These are phyloP conservation scores for Phlyctochytrium arcticum DNA, from an alignment of 192 early-diverging fungal genomes.

Conservation along the genomic window DNA sequence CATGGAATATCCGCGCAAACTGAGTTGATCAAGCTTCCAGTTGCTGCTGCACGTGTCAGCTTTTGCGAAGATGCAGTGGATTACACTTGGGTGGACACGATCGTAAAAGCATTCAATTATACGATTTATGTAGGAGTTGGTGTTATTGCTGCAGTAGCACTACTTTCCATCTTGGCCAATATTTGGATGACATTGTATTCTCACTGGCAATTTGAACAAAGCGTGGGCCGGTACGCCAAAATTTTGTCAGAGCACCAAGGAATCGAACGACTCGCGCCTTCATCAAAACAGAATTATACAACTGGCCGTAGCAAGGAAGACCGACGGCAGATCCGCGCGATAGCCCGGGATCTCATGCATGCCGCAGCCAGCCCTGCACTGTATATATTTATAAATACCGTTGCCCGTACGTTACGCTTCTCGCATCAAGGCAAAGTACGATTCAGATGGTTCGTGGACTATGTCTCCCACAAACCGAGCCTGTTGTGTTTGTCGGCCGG, in stretches of 20 bases:
- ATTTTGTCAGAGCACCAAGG: background rate
- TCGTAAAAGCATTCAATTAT: slow-evolving; percentile 7
- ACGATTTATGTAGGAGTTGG: background rate
- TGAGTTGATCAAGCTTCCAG: background rate
- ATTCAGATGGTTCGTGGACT: slow-evolving; percentile 24
- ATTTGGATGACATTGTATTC: background rate
- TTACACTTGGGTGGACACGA: slow-evolving; percentile 13
- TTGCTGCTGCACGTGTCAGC: background rate
- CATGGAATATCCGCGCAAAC: background rate
- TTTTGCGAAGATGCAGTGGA: slow-evolving; percentile 18
- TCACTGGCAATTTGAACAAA: slow-evolving; percentile 8
- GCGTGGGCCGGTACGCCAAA: background rate
- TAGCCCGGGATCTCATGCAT: slow-evolving; percentile 5
- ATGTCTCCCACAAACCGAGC: slow-evolving; percentile 17
- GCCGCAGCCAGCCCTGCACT: background rate
- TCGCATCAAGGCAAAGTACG: slow-evolving; percentile 4
- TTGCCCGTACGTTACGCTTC: background rate
- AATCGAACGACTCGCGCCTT: no score
- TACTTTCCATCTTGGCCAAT: slow-evolving; percentile 4
- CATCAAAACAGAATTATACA: background rate
- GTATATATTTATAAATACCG: background rate
- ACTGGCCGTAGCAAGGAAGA: background rate
- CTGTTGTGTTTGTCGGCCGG: slow-evolving; percentile 11
- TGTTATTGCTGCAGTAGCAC: background rate
- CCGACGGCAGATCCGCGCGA: background rate